Conservation (phyloP, 2,329 filamentous ascomycete genomes). For the Ilyonectria mors-panacis region DNA sequence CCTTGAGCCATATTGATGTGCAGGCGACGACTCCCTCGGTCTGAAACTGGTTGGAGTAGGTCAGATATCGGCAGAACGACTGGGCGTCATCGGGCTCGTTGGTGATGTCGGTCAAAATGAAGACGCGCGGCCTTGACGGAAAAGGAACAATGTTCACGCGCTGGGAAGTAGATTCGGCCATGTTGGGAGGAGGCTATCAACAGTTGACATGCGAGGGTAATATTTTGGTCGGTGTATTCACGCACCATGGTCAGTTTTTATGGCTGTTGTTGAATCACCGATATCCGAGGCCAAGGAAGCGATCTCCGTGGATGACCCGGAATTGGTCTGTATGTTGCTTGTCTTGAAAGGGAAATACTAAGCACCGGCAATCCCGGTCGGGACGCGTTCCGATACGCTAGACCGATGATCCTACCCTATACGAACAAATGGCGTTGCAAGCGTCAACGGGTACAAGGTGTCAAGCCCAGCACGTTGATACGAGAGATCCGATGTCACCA, state of each 20-base stretch:
- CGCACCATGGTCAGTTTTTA: neutral
- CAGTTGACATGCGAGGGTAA: neutral
- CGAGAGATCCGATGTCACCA: too few relatives aligned
- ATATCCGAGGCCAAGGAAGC: slow-evolving; percentile 12
- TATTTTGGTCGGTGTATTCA: too few relatives aligned
- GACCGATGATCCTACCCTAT: too few relatives aligned
- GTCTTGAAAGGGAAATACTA: slow-evolving; percentile 9
- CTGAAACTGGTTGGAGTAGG: slow-evolving; percentile 62
- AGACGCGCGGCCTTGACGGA: slow-evolving; percentile 53
- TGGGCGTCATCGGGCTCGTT: slow-evolving; percentile 63
- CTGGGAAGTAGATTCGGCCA: neutral
- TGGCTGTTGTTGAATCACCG: neutral
- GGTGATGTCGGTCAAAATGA: slow-evolving; percentile 62
- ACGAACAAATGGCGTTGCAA: too few relatives aligned
- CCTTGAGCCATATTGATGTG: slow-evolving; percentile 61
- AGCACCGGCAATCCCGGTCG: too few relatives aligned
- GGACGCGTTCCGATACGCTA: too few relatives aligned
- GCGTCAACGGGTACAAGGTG: too few relatives aligned
- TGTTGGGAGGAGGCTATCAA: neutral
- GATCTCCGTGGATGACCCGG: slow-evolving; percentile 11
- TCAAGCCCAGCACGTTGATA: too few relatives aligned
- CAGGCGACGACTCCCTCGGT: slow-evolving; percentile 60
- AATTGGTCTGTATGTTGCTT: neutral
- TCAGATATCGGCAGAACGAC: slow-evolving; percentile 60
- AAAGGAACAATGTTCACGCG: slow-evolving; percentile 17